Evolutionary conservation across 2,329 filamentous ascomycete genomes (phyloP), one percentile per base, ranked within the genome.

Genomic region (Parastagonospora nodorum): DNA sequence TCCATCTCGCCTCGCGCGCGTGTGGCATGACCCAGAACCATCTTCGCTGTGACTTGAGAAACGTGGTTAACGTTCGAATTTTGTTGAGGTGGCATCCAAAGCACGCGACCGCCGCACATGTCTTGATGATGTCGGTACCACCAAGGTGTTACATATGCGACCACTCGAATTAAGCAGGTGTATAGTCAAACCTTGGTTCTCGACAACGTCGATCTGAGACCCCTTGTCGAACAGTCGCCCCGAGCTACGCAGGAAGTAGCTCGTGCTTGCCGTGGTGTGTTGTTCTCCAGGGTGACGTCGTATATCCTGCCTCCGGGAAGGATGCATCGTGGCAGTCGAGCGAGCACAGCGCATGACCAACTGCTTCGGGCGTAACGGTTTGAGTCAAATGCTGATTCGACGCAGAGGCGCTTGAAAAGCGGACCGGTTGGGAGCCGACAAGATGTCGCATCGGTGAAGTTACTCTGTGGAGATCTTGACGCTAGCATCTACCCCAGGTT

Each of bases 281-380:
- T 15, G 28, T 29, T 24, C n/a, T 32, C 32, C 10, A 33, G 43
- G 38, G 48, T 51, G 43, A 51, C 38, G 35, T 45, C 35, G 41
- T 35, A n/a, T n/a, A n/a, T n/a, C n/a, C n/a, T 28, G 48, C 31
- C 10, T 30, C 49, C 51, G 27, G 53, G 36, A 51, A 45, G 46
- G 19, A 46, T 51, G 51, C 57, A 60, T 40, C 31, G 27, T 45
- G 45, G 39, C 49, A 50, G 27, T 53, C 45, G 41, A 53, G 37
- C 45, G 39, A 53, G 42, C 36, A 42, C 41, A 50, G 30, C 58
- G 50, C 53, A 45, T 61, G 55, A 61, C 51, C 50, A 19, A 10
- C 15, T 14, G 14, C 27, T 32, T 43, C 28, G 36, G 16, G 27
- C 30, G 24, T 28, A 30, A 38, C 14, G 15, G 3, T n/a, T 11